Percentiles rank a stretch among this genome's conserved stretches.
These are phyloP conservation scores for Avena insularis DNA, from an alignment of 176 grass and related monocot genomes.

Conservation along the genomic window DNA sequence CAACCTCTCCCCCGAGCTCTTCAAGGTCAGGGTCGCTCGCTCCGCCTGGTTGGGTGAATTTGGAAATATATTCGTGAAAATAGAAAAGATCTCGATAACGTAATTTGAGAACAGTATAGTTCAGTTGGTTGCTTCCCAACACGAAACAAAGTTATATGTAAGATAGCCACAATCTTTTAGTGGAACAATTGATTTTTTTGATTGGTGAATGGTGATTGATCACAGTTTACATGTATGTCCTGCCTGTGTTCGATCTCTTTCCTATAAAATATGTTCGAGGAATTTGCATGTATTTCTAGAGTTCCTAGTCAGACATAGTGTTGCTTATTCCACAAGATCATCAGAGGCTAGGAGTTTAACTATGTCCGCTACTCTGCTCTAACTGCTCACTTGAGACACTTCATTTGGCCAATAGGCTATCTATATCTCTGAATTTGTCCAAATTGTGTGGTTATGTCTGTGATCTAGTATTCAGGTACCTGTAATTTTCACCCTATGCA, in stretches of 20 bases:
- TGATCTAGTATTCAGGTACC: not conserved
- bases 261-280: not conserved
- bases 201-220: not conserved
- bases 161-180: not conserved
- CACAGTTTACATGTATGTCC: not conserved
- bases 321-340: not conserved
- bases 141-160: not conserved
- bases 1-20: conserved; percentile 83
- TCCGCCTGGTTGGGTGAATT: not conserved
- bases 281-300: not conserved
- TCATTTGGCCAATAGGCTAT: not conserved
- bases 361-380: not conserved
- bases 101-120: not conserved
- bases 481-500: not conserved
- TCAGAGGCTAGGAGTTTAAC: not conserved
- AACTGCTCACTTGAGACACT: not conserved
- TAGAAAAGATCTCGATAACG: not conserved
- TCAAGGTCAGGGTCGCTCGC: conserved; percentile 58
- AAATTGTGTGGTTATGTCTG: not conserved
- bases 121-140: not conserved
- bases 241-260: not conserved
- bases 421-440: not conserved
- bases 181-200: not conserved
- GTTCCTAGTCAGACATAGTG: not conserved
- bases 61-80: not conserved